A percentile compares a stretch with the other conserved stretches of the same genome.
phyloP scores from a whole-genome alignment of 2,329 filamentous ascomycete genomes.

The Penicillium frequentans region DNA sequence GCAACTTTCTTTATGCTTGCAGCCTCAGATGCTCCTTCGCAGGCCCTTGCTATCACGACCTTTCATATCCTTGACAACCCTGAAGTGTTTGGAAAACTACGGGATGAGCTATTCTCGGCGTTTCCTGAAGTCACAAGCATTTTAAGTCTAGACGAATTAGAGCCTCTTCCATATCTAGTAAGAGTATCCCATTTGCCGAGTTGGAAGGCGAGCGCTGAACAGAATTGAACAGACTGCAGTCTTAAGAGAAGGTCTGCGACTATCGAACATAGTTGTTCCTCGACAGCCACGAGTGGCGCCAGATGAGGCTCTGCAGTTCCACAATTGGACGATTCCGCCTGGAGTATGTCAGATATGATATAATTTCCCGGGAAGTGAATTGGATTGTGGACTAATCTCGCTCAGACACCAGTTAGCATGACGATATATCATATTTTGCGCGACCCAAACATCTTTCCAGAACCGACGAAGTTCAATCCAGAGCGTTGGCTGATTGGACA shows the following conservation, averaged over 20 bases:
- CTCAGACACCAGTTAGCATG: conserved; percentile 22
- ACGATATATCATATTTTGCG: conserved; percentile 18
- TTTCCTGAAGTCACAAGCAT: background rate
- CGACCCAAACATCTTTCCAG: conserved; percentile 30
- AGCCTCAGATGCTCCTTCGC: conserved; percentile 14
- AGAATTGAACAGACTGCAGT: conserved; percentile 19
- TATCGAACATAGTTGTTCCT: conserved; percentile 17
- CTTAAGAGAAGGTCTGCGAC: conserved; percentile 31
- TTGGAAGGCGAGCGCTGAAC: background rate
- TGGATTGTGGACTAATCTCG: background rate
- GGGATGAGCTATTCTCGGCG: conserved; percentile 2
- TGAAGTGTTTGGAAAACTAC: conserved; percentile 1
- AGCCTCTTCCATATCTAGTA: conserved; percentile 14
- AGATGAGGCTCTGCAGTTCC: conserved; percentile 13
- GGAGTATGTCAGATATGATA: conserved; percentile 10
- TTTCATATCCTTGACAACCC: conserved; percentile 16
- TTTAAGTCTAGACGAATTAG: conserved; percentile 1
- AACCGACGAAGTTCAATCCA: conserved; percentile 28
- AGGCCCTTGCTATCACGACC: conserved; percentile 13
- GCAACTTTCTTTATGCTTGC: conserved; percentile 17
- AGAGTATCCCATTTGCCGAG: background rate
- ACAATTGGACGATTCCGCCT: conserved; percentile 19
- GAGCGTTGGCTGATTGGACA: conserved; percentile 29
- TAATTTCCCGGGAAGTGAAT: background rate
- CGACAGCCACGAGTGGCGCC: conserved; percentile 22